phyloP scores from a whole-genome alignment of 176 grass and related monocot species.

The Musa schizocarpa region DNA sequence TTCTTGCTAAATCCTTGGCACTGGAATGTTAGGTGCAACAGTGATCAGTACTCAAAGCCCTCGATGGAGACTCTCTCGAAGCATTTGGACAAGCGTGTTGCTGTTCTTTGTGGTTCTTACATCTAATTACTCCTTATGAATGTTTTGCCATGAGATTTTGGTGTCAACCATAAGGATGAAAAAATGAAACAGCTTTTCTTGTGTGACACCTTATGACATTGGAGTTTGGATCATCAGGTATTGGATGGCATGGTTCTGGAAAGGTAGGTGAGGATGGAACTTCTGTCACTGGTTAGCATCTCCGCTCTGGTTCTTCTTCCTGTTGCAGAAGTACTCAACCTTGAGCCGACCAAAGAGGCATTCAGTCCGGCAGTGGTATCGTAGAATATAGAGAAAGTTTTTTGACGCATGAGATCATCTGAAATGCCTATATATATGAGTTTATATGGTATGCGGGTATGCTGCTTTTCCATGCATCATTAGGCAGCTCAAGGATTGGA shows the following conservation, averaged over 20 bases:
- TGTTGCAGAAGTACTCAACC: constrained; percentile 41
- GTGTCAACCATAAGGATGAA: background rate
- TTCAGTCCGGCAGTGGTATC: constrained; percentile 52
- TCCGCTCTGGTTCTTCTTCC: constrained; percentile 66
- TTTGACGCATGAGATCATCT: background rate
- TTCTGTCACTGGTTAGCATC: constrained; percentile 63
- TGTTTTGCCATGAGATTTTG: background rate
- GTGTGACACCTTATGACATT: background rate
- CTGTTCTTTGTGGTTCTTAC: background rate
- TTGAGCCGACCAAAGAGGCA: constrained; percentile 30
- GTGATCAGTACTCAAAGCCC: constrained; percentile 28
- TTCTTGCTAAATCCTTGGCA: constrained; percentile 40
- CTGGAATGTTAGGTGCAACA: background rate
- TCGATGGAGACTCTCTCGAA: constrained; percentile 36
- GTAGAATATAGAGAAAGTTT: constrained; percentile 31
- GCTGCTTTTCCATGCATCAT: constrained; percentile 9
- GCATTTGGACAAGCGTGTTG: background rate
- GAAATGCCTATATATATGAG: background rate
- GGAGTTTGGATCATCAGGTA: constrained; percentile 32
- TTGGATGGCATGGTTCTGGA: constrained; percentile 58
- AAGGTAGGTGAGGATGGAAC: constrained; percentile 67
- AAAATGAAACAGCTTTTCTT: background rate
- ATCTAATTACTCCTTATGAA: background rate
- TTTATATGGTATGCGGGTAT: background rate
- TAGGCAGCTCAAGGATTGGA: constrained; percentile 66